phyloP scores from a whole-genome alignment of 1,139 yeast species.

The Pichia sp. region DNA sequence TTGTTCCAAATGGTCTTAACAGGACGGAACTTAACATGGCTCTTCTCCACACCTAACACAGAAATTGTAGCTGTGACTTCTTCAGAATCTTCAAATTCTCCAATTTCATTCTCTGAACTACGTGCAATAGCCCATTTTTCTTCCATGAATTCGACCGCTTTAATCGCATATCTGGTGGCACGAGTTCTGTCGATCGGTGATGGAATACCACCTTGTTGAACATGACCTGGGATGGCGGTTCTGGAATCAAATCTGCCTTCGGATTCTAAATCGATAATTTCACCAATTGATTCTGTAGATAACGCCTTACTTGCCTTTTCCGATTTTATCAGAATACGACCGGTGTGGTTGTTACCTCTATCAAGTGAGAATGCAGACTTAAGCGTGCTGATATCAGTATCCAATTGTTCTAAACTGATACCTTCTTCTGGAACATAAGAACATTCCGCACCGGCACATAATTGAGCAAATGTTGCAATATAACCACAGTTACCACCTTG shows the following conservation, averaged over 20 bases:
- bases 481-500: constrained; percentile 86
- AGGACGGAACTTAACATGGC: constrained; percentile 73
- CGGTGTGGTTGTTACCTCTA: constrained; percentile 64
- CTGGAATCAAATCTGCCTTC: constrained; percentile 81
- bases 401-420: constrained; percentile 54
- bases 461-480: constrained; percentile 67
- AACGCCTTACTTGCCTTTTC: constrained; percentile 83
- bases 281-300: constrained; percentile 77
- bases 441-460: constrained; percentile 72
- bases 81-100: constrained; percentile 25
- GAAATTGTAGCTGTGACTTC: constrained; percentile 62
- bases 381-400: constrained; percentile 59
- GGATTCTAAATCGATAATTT: constrained; percentile 77
- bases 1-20: constrained; percentile 75
- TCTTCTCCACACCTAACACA: constrained; percentile 81
- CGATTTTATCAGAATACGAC: constrained; percentile 82
- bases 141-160: constrained; percentile 86
- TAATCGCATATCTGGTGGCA: constrained; percentile 87
- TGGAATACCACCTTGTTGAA: constrained; percentile 97
- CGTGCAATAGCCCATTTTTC: constrained; percentile 33
- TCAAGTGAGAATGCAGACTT: constrained; percentile 57
- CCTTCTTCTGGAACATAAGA: constrained; percentile 77
- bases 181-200: constrained; percentile 93
- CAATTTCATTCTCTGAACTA: constrained; percentile 31
- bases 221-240: constrained; percentile 97